A percentile compares a stretch with the other conserved stretches of the same genome.
Conservation (phyloP, 768 basidiomycete genomes). For the Tylopilus subfusipes region DNA sequence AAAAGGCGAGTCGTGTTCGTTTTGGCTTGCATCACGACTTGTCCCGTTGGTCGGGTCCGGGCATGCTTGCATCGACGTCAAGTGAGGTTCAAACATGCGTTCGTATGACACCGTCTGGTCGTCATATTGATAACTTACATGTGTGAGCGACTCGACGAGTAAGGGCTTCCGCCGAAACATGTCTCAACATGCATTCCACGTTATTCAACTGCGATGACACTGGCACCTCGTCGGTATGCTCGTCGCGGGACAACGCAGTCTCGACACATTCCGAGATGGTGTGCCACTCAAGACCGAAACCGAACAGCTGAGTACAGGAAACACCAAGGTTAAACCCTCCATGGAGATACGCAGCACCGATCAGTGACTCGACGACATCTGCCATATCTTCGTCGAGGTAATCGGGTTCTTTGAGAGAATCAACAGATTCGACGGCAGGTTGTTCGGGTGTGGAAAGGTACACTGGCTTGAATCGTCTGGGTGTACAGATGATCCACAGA, state of each 20-base stretch:
- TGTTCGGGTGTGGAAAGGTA: no score
- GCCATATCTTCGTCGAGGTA: conserved; percentile 87
- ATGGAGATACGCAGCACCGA: conserved; percentile 73
- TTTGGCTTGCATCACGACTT: conserved; percentile 36
- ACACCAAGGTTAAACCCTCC: conserved; percentile 61
- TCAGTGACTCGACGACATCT: conserved; percentile 79
- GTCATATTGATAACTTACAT: conserved; percentile 64
- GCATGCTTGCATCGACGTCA: conserved; percentile 48
- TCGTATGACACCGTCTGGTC: conserved; percentile 65
- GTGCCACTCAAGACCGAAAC: conserved; percentile 58
- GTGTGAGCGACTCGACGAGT: conserved; percentile 71
- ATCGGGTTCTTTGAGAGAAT: no score
- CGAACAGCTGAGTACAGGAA: conserved; percentile 57
- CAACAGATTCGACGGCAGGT: no score
- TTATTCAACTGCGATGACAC: conserved; percentile 48
- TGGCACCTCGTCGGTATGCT: conserved; percentile 33
- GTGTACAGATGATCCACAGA: no score
- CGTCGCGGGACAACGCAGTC: conserved; percentile 31
- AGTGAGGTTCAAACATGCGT: conserved; percentile 53
- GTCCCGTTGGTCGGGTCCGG: conserved; percentile 34
- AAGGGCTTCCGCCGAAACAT: conserved; percentile 58
- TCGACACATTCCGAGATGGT: conserved; percentile 46
- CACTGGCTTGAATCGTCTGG: no score
- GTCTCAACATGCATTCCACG: conserved; percentile 68
- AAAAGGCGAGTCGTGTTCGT: conserved; percentile 52